Conservation (phyloP, 179 eudicot species). For the Gypsophila paniculata region DNA sequence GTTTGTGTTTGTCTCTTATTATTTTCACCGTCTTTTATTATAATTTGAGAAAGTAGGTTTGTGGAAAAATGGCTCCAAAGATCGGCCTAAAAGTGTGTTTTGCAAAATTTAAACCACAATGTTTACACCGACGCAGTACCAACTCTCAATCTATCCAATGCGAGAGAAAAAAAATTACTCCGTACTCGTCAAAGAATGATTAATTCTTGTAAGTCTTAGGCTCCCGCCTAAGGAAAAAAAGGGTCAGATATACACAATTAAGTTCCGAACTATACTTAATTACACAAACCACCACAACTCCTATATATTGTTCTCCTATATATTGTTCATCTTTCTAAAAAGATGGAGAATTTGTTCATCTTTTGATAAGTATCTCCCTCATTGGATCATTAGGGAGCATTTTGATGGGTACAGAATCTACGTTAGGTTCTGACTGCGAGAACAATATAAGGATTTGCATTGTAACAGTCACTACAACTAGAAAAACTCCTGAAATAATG, state of each 20-base stretch:
- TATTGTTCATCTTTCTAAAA: neutral
- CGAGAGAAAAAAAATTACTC: too few species aligned
- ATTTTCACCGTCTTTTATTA: neutral
- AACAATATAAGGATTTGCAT: slow-evolving; percentile 62
- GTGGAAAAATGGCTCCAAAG: neutral
- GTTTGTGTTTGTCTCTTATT: too few species aligned
- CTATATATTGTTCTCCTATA: neutral
- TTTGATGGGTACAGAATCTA: slow-evolving; percentile 32
- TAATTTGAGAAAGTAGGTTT: neutral
- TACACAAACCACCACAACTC: neutral
- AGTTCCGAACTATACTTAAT: neutral
- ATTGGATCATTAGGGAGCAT: slow-evolving; percentile 31
- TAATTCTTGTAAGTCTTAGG: neutral
- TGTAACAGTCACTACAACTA: slow-evolving; percentile 38
- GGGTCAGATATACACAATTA: neutral
- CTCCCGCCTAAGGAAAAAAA: neutral
- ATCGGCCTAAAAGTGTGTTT: neutral
- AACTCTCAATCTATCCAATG: too few species aligned
- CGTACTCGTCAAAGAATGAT: neutral
- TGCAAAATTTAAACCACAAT: too few species aligned
- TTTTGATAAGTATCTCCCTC: slow-evolving; percentile 42
- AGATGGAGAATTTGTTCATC: slow-evolving; percentile 19
- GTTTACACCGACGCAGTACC: too few species aligned
- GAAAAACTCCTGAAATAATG: slow-evolving; percentile 28
- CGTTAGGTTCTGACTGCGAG: slow-evolving; percentile 51